Evolutionary conservation across 2,329 filamentous ascomycete species (phyloP), one percentile per base, ranked within the genome.

Genomic region (Pseudocercospora fijiensis): DNA sequence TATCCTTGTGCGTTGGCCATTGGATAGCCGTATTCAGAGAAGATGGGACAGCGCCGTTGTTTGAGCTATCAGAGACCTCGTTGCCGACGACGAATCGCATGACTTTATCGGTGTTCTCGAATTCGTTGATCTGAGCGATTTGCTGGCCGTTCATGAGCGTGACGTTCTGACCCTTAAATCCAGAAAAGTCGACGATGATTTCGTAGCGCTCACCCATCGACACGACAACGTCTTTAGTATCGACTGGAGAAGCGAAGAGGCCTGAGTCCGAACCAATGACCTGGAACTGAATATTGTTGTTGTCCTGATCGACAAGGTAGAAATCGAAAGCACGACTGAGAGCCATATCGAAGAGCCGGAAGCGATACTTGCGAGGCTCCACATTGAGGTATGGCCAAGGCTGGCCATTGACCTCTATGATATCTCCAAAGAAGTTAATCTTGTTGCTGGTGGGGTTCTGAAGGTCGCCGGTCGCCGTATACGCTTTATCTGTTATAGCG

Each of bases 321-420:
- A 86, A 73, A 16, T 78, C 74, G 62, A 83, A 86, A 16, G 79
- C 78, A 53, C 81, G 73, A 26, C 78, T 81, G 57, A 84, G 69
- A n/a, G 81, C 78, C 10, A 80, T 79, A 71, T 86, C 80, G 26
- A 85, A 78, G 60, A 86, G 70, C 2, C 85, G 77, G 67, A 87
- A 81, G 20, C 84, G 82, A 73, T 87, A 87, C 72, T 86, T 87
- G 70, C 85, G 80, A 6, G 83, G 84, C 73, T 87, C 82, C 3
- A 86, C 84, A n/a, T 80, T 78, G 9, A 85, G 68, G 66, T 79
- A 86, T 2, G 85, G 85, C 85, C 85, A 87, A 2, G 85, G 85
- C 65, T 84, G 81, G 1, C 82, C 82, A 67, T 87, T 86, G 61
- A 86, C 84, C 51, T 86, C 80, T 57, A 86, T 84, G 1, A 84